A percentile compares a stretch with the other conserved stretches of the same genome.
These are phyloP conservation scores for Mortierella sp. DNA, from an alignment of 371 early-diverging fungal genomes.

Conservation along the genomic window DNA sequence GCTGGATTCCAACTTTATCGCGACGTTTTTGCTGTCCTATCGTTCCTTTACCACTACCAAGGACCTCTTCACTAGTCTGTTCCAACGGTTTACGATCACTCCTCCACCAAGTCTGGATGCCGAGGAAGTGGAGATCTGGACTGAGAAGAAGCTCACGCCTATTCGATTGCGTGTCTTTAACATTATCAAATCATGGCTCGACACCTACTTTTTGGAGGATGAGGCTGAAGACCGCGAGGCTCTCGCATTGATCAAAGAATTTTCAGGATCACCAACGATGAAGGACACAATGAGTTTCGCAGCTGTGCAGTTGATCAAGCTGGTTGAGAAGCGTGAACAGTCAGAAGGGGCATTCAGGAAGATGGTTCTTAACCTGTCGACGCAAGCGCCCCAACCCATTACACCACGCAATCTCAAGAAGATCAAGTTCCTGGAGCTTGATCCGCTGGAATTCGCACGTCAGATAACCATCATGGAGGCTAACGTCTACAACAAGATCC, in stretches of 20 bases:
- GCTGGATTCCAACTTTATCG: constrained; percentile 80
- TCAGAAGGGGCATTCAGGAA: constrained; percentile 68
- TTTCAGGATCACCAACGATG: constrained; percentile 76
- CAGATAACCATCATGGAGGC: constrained; percentile 93
- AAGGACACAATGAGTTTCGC: constrained; percentile 76
- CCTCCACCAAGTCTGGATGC: constrained; percentile 75
- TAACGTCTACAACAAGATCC: constrained; percentile 82
- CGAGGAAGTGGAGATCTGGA: constrained; percentile 85
- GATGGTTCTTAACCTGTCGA: constrained; percentile 72
- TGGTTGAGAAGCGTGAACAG: constrained; percentile 75
- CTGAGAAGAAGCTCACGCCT: constrained; percentile 86
- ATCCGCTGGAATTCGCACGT: constrained; percentile 93
- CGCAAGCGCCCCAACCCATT: constrained; percentile 73
- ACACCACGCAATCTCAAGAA: constrained; percentile 74
- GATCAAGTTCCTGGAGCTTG: constrained; percentile 83
- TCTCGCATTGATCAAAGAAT: constrained; percentile 78
- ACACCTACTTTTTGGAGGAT: constrained; percentile 84
- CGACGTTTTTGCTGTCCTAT: constrained; percentile 91
- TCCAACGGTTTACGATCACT: constrained; percentile 73
- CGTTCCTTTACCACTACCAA: constrained; percentile 61
- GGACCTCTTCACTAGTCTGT: constrained; percentile 25
- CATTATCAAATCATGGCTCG: constrained; percentile 92
- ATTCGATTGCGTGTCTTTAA: constrained; percentile 92
- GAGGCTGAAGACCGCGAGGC: constrained; percentile 67
- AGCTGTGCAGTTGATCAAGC: constrained; percentile 74